Evolutionary conservation across 2,329 filamentous ascomycete genomes (phyloP), one percentile per base, ranked within the genome.

Genomic region (Cryphonectria radicalis): DNA sequence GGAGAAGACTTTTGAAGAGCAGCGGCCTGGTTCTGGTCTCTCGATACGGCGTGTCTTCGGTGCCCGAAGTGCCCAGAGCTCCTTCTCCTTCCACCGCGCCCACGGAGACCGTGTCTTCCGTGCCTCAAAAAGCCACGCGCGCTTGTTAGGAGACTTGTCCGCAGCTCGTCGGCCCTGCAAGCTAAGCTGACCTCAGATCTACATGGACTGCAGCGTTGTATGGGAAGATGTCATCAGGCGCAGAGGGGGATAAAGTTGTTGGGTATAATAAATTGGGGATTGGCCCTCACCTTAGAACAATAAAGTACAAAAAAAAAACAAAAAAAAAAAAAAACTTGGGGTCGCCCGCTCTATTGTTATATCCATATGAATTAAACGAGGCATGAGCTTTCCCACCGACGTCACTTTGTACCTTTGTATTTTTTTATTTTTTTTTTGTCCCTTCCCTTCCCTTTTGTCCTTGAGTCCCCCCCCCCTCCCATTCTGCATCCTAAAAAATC

Each of bases 361-460:
- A 53, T 70, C 66, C 69, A 69, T 73, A 73, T 73, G 66, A 50
- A 67, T n/a, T 55, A 73, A 73, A 69, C 71, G 71, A 69, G 69
- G 69, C 22, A 28, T 68, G 46, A 43, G 59, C 43, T n/a, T 68
- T 40, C 35, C 43, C 64, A 4, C 19, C 64, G 64, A 66, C 67
- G 42, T 55, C 67, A 63, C 35, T 5, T 22, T 17, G 8, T 8
- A 11, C 14, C 28, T 5, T 37, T 66, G 55, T 66, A 1, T 32
- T 55, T 55, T 66, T 55, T 28, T 35, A 14, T 42, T 65, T 10
- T 22, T 14, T 53, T 55, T 66, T 55, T 14, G 10, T 55, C 28
- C 28, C 28, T 32, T 3, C 28, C 3, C 3, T 3, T 32, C 3
- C 28, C 28, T 32, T 66, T 55, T 17, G 19, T 14, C 5, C 50